phyloP scores from a whole-genome alignment of 441 rosid genomes.

The Melianthus villosus region DNA sequence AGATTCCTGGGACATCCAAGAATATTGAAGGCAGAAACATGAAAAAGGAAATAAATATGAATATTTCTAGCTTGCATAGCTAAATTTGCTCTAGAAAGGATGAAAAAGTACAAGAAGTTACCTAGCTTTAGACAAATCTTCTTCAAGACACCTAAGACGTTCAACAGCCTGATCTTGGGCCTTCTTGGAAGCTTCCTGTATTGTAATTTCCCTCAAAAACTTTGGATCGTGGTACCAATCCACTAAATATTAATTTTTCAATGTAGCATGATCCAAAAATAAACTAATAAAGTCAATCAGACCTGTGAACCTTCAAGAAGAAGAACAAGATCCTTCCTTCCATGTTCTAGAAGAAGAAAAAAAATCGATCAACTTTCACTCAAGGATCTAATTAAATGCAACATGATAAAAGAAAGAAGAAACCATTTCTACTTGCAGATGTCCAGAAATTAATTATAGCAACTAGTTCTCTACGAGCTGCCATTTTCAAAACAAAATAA shows the following conservation, averaged over 20 bases:
- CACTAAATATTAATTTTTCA: background rate
- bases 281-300: background rate
- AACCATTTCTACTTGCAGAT: background rate
- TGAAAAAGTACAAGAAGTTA: constrained; percentile 8
- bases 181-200: constrained; percentile 65
- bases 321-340: constrained; percentile 42
- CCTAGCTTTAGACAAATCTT: constrained; percentile 64
- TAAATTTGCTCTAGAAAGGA: background rate
- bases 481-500: background rate
- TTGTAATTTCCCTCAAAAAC: constrained; percentile 4
- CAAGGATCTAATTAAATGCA: background rate
- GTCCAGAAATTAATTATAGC: too few relatives aligned
- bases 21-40: background rate
- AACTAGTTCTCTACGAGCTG: too few relatives aligned
- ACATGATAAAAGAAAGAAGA: background rate
- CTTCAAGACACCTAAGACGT: constrained; percentile 59
- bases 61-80: background rate
- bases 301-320: constrained; percentile 88
- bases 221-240: background rate
- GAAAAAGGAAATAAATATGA: background rate
- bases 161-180: constrained; percentile 66
- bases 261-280: background rate
- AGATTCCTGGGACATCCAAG: too few relatives aligned
- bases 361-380: background rate
- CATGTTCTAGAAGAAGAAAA: constrained; percentile 28